A percentile compares a stretch with the other conserved stretches of the same genome.
phyloP scores from a whole-genome alignment of 768 basidiomycete genomes.

The Dentipellis sp. region DNA sequence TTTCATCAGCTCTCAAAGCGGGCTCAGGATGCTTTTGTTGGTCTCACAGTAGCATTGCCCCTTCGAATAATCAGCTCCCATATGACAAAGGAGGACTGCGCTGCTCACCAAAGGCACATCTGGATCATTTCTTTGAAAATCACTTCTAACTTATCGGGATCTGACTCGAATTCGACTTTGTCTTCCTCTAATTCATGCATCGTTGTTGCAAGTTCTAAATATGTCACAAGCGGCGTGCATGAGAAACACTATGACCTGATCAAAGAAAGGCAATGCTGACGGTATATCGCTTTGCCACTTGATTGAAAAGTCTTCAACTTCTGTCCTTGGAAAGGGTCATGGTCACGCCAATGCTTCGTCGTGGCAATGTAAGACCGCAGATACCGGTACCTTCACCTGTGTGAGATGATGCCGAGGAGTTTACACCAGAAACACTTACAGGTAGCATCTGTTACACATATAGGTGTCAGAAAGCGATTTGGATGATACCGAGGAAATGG shows the following conservation, averaged over 20 bases:
- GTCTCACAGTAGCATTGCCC: conserved; percentile 84
- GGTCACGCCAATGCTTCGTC: conserved; percentile 60
- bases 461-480: background rate
- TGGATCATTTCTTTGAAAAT: conserved; percentile 82
- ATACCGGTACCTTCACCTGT: conserved; percentile 64
- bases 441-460: conserved; percentile 46
- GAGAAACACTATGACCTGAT: no score
- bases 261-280: conserved; percentile 27
- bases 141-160: conserved; percentile 46
- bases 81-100: background rate
- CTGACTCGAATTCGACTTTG: conserved; percentile 32
- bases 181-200: conserved; percentile 57
- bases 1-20: background rate
- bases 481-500: conserved; percentile 4
- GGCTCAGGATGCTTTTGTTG: background rate
- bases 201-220: conserved; percentile 60
- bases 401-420: background rate
- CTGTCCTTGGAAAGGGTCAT: conserved; percentile 77
- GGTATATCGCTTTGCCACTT: conserved; percentile 66
- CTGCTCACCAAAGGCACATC: conserved; percentile 72
- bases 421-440: conserved; percentile 32
- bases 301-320: conserved; percentile 79
- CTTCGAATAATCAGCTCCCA: conserved; percentile 17
- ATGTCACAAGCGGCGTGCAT: background rate
- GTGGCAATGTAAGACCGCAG: conserved; percentile 63